Percentiles rank a stretch among this genome's conserved stretches.
phyloP scores from a whole-genome alignment of 2,329 filamentous ascomycete species.

The Blastomyces percursus region DNA sequence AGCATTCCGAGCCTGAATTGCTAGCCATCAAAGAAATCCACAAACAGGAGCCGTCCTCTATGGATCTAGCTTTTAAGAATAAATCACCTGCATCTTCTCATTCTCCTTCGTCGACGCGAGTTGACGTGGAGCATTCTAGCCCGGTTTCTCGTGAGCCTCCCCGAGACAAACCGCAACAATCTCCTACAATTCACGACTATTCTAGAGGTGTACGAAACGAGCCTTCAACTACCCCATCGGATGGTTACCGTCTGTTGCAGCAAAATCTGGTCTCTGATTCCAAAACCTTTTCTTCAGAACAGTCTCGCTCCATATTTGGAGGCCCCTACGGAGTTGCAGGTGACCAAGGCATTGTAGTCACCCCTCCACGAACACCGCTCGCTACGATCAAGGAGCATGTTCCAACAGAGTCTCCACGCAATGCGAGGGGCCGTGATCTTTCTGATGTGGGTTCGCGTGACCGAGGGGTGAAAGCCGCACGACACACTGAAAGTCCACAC shows the following conservation, averaged over 20 bases:
- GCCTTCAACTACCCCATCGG: not conserved
- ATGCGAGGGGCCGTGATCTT: constrained; percentile 33
- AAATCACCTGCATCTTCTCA: constrained; percentile 37
- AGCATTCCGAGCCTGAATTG: constrained; percentile 3
- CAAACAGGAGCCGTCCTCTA: constrained; percentile 22
- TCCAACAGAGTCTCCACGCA: constrained; percentile 32
- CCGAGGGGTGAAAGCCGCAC: constrained; percentile 32
- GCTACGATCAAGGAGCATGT: constrained; percentile 43
- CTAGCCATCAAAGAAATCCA: not conserved
- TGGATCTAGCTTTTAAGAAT: constrained; percentile 36
- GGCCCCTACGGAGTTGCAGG: constrained; percentile 21
- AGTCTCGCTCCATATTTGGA: constrained; percentile 27
- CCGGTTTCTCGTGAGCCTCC: not conserved
- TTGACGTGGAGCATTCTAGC: constrained; percentile 15
- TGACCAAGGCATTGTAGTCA: constrained; percentile 17
- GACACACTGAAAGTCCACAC: constrained; percentile 20
- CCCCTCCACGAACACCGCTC: constrained; percentile 35
- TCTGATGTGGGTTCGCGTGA: constrained; percentile 35
- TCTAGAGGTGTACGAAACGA: not conserved
- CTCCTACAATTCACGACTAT: not conserved
- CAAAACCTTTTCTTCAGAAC: constrained; percentile 23
- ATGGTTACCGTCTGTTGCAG: not conserved
- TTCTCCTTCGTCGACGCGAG: constrained; percentile 30
- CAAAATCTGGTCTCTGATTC: constrained; percentile 9
- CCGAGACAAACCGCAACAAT: not conserved